phyloP scores from a whole-genome alignment of 495 filamentous ascomycete species.

The Thozetella sp. region DNA sequence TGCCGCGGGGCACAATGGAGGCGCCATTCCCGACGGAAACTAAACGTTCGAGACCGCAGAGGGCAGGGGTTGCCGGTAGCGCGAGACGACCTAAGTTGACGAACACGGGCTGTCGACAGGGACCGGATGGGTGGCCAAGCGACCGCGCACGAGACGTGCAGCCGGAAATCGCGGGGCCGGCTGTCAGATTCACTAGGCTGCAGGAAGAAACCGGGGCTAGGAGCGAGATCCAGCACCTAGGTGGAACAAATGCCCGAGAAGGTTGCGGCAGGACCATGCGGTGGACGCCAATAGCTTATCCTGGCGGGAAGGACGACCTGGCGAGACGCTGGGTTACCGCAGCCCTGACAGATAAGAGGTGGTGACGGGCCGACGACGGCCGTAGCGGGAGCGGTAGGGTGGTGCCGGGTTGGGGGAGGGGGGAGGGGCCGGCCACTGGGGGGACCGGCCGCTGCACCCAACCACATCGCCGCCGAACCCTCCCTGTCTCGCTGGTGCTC shows the following conservation, averaged over 20 bases:
- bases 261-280: not conserved
- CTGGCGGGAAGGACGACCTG: too few species aligned
- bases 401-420: too few species aligned
- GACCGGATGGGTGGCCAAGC: not conserved
- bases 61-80: not conserved
- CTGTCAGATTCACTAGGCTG: not conserved
- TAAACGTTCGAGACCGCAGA: not conserved
- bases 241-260: not conserved
- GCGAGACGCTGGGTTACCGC: too few species aligned
- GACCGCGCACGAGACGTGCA: not conserved
- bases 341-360: too few species aligned
- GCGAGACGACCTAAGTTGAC: not conserved
- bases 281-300: too few species aligned
- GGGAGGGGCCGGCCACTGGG: too few species aligned
- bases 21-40: too few species aligned
- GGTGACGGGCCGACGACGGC: too few species aligned
- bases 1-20: not conserved
- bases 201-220: not conserved
- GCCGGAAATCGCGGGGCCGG: not conserved
- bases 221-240: not conserved
- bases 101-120: not conserved
- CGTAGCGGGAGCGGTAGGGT: too few species aligned
- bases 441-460: too few species aligned
- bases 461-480: not conserved
- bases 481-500: not conserved